Evolutionary conservation across 2,329 filamentous ascomycete genomes (phyloP).

Genomic region (Lasiodiplodia sp.): DNA sequence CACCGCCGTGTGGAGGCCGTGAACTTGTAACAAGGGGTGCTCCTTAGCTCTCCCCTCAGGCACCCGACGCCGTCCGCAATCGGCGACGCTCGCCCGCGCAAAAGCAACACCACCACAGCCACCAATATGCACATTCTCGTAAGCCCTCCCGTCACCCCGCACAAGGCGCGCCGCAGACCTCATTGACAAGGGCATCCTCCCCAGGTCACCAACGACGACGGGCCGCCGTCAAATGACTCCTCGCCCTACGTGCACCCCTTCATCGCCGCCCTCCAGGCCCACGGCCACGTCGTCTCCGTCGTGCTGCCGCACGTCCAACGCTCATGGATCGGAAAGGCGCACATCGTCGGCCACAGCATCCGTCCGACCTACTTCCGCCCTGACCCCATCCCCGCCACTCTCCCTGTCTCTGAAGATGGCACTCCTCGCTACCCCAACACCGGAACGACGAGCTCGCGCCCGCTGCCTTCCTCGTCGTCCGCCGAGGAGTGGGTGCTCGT

Average conservation of each 20-base stretch:
- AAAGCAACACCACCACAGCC: conserved; percentile 19
- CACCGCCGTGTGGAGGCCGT: conserved; percentile 8
- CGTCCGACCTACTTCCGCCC: conserved; percentile 85
- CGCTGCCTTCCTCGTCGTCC: conserved; percentile 41
- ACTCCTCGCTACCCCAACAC: conserved; percentile 46
- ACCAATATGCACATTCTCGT: conserved; percentile 50
- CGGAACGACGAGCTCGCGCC: conserved; percentile 44
- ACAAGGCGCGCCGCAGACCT: not conserved
- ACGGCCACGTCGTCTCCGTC: conserved; percentile 88
- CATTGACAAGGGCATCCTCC: conserved; percentile 17
- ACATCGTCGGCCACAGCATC: conserved; percentile 89
- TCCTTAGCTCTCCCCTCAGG: not conserved
- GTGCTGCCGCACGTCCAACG: conserved; percentile 90
- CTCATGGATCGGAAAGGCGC: conserved; percentile 98
- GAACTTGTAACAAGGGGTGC: not conserved
- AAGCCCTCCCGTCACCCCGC: conserved; percentile 32
- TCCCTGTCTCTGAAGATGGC: conserved; percentile 35
- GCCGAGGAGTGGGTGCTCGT: conserved; percentile 60
- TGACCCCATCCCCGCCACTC: conserved; percentile 54
- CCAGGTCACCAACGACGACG: conserved; percentile 61
- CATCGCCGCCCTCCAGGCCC: conserved; percentile 58
- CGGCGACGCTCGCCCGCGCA: not conserved
- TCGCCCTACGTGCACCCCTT: conserved; percentile 59
- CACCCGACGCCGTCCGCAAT: conserved; percentile 1
- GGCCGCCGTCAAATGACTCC: conserved; percentile 57